phyloP scores from a whole-genome alignment of 1,284 basidiomycete genomes.

The Omphalotus olearius region DNA sequence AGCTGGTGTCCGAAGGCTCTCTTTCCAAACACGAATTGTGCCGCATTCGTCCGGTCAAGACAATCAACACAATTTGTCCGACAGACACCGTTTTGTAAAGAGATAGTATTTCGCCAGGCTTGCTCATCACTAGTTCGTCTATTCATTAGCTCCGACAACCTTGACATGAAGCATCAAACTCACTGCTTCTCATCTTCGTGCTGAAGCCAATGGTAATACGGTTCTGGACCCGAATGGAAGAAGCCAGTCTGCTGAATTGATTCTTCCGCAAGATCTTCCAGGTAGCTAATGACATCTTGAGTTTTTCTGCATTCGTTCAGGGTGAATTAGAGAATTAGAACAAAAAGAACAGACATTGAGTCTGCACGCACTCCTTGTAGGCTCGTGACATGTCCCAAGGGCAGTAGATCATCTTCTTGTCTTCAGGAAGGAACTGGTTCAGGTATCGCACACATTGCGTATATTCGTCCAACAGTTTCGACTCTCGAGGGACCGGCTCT shows the following conservation, averaged over 20 bases:
- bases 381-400: conserved; percentile 97
- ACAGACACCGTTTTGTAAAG: conserved; percentile 88
- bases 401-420: conserved; percentile 86
- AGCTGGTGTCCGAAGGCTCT: conserved; percentile 94
- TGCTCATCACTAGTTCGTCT: conserved; percentile 19
- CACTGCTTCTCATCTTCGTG: conserved; percentile 5
- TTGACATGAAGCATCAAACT: not conserved
- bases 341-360: not conserved
- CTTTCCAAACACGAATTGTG: conserved; percentile 97
- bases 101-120: conserved; percentile 65
- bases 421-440: conserved; percentile 90
- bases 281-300: conserved; percentile 92
- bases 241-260: conserved; percentile 89
- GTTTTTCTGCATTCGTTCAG: conserved; percentile 61
- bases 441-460: conserved; percentile 90
- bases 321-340: not conserved
- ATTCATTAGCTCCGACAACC: not conserved
- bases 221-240: conserved; percentile 87
- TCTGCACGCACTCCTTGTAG: conserved; percentile 69
- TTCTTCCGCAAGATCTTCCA: conserved; percentile 95
- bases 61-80: conserved; percentile 96
- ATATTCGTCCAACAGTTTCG: conserved; percentile 91
- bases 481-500: conserved; percentile 82
- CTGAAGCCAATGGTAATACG: conserved; percentile 63
- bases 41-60: conserved; percentile 95